Evolutionary conservation across 139 green algal species (phyloP).

Genomic region (Chlorella sorokiniana): DNA sequence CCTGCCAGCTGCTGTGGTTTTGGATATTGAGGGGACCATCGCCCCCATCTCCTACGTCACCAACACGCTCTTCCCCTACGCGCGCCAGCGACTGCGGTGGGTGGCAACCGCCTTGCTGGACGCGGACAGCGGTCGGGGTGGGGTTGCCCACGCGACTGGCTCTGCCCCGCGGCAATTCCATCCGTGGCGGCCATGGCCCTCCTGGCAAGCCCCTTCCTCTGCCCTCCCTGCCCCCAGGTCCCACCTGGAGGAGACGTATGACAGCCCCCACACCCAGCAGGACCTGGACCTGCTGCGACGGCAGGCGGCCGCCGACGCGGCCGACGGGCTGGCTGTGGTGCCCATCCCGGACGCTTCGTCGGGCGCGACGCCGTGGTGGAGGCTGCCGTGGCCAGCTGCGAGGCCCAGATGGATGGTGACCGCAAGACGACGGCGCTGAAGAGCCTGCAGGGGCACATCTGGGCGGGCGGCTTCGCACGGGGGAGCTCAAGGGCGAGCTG

Average conservation of each 20-base stretch:
- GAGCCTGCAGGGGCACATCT: constrained; percentile 68
- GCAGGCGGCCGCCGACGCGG: constrained; percentile 46
- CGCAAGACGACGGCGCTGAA: constrained; percentile 67
- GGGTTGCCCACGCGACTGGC: no score
- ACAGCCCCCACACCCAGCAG: constrained; percentile 60
- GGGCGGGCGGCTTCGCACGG: constrained; percentile 75
- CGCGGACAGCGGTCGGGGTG: no score
- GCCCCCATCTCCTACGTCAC: constrained; percentile 90
- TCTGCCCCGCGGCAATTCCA: no score
- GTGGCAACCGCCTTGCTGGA: background rate
- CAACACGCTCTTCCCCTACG: constrained; percentile 90
- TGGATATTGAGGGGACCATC: constrained; percentile 97
- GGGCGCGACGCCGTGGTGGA: constrained; percentile 53
- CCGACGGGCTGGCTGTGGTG: constrained; percentile 5
- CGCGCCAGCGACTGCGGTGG: constrained; percentile 38
- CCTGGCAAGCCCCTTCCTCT: background rate
- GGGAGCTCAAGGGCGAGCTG: constrained; percentile 80
- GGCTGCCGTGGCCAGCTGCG: constrained; percentile 61
- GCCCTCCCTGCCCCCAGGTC: background rate
- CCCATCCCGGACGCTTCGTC: constrained; percentile 3
- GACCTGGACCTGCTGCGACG: constrained; percentile 73
- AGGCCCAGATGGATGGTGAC: constrained; percentile 76
- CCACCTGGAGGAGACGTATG: constrained; percentile 72
- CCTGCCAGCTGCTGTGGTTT: constrained; percentile 70
- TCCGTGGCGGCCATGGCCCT: no score